Base-by-base conservation (phyloP, 202 grass and related monocot genomes). In the Setaria viridis region DNA sequence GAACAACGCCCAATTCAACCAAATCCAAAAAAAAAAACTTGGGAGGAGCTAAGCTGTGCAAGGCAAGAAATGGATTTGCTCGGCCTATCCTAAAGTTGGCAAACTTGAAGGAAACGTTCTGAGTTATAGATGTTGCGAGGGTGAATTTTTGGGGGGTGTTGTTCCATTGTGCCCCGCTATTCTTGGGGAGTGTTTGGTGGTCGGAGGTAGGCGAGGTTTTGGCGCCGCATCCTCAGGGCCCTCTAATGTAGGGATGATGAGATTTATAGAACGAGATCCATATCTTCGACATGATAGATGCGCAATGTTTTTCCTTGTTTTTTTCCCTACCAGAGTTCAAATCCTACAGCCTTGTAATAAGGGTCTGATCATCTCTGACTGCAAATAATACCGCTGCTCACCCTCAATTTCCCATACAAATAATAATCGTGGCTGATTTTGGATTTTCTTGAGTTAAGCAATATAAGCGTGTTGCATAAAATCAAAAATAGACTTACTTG, bases 41-140 rank as follows among this genome's bases (percentile, higher is more conserved):
- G 46, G 81, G 85, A 91, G 89, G 89, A 57, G 75, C 80, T 15
- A 58, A 54, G 48, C 46, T 72, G 73, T 72, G 83, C 66, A 82
- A 82, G 65, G 76, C 20, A 80, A 67, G 56, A 81, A 82, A 77
- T 74, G 74, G 79, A 30, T 73, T 73, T 86, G 73, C 2, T 7
- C 7, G 19, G 32, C 47, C 85, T 91, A 72, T 81, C 71, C 85
- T 91, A 85, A 91, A 81, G 71, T 81, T 88, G 85, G 89, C 77
- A 81, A 81, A 77, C 39, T 59, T 43, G 63, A 80, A 55, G 76
- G 49, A 47, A 82, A 67, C 62, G 45, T 80, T 87, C 0, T 11
- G 55, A 80, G 62, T 87, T 80, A 87, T 91, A 80, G 74, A 25
- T 53, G 49, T 21, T 20, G 4, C 19, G n/a, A n/a, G 63, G 72